Evolutionary conservation across 306 rosid species (phyloP).

Genomic region (Luffa aegyptiaca): DNA sequence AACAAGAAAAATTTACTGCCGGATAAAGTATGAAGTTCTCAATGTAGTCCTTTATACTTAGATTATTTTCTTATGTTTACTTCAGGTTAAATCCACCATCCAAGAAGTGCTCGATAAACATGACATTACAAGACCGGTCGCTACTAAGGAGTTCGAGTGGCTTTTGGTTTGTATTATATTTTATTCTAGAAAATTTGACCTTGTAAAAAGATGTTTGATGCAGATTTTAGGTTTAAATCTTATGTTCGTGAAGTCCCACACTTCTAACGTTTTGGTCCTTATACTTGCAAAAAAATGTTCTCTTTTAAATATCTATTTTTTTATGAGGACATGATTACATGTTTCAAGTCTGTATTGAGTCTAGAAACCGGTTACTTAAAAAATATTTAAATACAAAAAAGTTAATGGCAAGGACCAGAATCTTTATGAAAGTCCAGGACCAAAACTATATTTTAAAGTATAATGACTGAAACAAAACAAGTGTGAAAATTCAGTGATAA

Average conservation of each 20-base stretch:
- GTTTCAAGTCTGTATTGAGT: neutral
- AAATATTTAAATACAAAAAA: neutral
- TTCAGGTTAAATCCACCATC: slow-evolving; percentile 9
- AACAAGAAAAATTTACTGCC: neutral
- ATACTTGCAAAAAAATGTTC: neutral
- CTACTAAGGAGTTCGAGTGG: slow-evolving; percentile 2
- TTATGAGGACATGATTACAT: neutral
- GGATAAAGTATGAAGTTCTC: neutral
- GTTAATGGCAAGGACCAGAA: neutral
- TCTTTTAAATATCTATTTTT: neutral
- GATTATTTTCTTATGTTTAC: neutral
- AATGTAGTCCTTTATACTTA: neutral
- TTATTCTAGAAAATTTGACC: neutral
- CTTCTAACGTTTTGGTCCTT: neutral
- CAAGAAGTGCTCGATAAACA: slow-evolving; percentile 3
- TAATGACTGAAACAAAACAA: neutral
- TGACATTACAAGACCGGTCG: neutral
- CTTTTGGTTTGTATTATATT: neutral
- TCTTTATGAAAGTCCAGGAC: neutral
- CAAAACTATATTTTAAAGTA: neutral
- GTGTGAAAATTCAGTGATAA: neutral
- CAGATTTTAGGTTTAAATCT: neutral
- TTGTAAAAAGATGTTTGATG: neutral
- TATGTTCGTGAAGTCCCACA: neutral
- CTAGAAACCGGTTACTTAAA: neutral